Base-by-base conservation (phyloP, 768 basidiomycete genomes). In the Porphyrellus cyaneotinctus region DNA sequence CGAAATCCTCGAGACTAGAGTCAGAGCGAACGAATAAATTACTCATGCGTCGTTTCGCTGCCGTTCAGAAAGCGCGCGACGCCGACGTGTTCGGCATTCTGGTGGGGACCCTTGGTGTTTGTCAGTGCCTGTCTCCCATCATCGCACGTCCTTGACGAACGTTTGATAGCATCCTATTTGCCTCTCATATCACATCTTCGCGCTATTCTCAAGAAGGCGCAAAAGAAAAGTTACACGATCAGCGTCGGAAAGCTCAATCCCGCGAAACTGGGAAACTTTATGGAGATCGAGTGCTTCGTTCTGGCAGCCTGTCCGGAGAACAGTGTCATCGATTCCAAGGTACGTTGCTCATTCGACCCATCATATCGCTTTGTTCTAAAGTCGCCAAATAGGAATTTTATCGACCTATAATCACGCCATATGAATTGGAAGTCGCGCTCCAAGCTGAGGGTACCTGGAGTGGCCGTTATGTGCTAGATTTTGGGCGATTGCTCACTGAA, bases 291-390 rank as follows among this genome's bases (percentile, higher is more conserved):
- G 64, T 95, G 94, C 62, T 98, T 93, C 63, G 87, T 97, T 17
- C 77, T 97, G 52, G 90, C 97, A 4, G 95, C 95, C 3, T 99
- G 97, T 69, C 88, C 87, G 0, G 95, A 99, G 67, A 95, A 95
- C 60, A 90, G 87, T 47, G 65, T 97, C 23, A 75, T 87, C 32
- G 88, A 90, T 20, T 77, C 83, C 5, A 88, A 87, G 72, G 86
- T 79, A 37, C 7, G 68, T 60, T 6, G 3, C 3, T 35, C 18
- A 3, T 15, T 22, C 15, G 39, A 23, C 17, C 4, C 1, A n/a
- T 23, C 17, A 13, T 17, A 18, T 38, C 11, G 9, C 9, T n/a
- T 47, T n/a, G 6, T 35, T 39, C 22, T 8, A 44, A 37, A 15
- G 39, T 14, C 33, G 12, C 4, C 8, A 10, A 41, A n/a, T 48